Evolutionary conservation across 495 filamentous ascomycete species (phyloP).

Genomic region (Lasiosphaeris hirsuta): DNA sequence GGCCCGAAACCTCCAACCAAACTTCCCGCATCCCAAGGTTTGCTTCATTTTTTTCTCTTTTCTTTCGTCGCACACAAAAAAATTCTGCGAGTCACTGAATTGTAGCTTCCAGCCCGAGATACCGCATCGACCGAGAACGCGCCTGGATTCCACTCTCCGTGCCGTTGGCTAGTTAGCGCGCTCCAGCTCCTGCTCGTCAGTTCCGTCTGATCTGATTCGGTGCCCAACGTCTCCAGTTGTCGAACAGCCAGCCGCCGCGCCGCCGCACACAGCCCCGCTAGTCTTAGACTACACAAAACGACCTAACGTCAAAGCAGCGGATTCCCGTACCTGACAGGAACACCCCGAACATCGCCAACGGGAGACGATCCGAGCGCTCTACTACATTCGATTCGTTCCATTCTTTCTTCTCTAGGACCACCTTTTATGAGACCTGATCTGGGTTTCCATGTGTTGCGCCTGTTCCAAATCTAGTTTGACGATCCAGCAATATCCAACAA

Average conservation of each 20-base stretch:
- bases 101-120: neutral
- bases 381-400: conserved; percentile 8
- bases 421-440: conserved; percentile 17
- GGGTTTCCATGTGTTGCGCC: conserved; percentile 16
- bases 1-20: conserved; percentile 18
- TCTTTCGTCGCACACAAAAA: conserved; percentile 5
- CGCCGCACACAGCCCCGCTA: conserved; percentile 15
- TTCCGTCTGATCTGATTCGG: conserved; percentile 25
- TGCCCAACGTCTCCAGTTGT: conserved; percentile 23
- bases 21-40: conserved; percentile 4
- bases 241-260: conserved; percentile 15
- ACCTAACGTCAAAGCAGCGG: conserved; percentile 15
- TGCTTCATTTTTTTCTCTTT: neutral
- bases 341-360: neutral
- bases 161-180: conserved; percentile 8
- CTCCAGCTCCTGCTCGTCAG: conserved; percentile 19
- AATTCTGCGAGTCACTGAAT: conserved; percentile 4
- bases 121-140: neutral
- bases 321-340: conserved; percentile 22
- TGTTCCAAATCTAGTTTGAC: neutral
- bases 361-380: conserved; percentile 5
- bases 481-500: too few relatives aligned
- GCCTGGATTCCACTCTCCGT: neutral
- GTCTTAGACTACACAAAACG: conserved; percentile 6
- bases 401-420: conserved; percentile 1